Conservation (phyloP, 345 rosid species). For the Gossypium thurberi region DNA sequence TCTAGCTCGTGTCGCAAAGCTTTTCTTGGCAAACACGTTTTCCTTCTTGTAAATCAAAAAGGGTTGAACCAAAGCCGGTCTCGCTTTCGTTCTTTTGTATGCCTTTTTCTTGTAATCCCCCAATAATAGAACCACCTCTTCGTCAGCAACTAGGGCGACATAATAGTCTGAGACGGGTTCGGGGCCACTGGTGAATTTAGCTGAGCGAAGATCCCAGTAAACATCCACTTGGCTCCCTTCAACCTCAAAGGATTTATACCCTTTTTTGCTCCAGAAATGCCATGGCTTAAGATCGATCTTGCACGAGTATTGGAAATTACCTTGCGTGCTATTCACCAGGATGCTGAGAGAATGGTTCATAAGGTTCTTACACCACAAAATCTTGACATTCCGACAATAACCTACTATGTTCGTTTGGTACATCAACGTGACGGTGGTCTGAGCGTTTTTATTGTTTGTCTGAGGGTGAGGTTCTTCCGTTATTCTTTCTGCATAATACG, state of each 20-base stretch:
- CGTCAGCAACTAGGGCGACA: conserved; percentile 74
- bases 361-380: conserved; percentile 52
- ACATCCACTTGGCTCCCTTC: conserved; percentile 49
- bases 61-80: conserved; percentile 68
- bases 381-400: conserved; percentile 40
- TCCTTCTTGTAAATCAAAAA: conserved; percentile 63
- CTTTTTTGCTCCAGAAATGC: conserved; percentile 71
- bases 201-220: conserved; percentile 75
- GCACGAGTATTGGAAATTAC: conserved; percentile 34
- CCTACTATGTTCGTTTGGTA: conserved; percentile 48
- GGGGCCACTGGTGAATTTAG: conserved; percentile 64
- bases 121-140: conserved; percentile 72
- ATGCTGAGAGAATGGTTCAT: conserved; percentile 52
- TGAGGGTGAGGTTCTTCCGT: conserved; percentile 34
- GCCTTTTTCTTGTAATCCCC: conserved; percentile 87
- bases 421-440: conserved; percentile 52
- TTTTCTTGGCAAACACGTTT: conserved; percentile 72
- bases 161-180: conserved; percentile 73
- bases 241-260: conserved; percentile 48
- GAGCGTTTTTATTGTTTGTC: conserved; percentile 31
- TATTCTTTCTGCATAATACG: conserved; percentile 32
- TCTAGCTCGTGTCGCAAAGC: conserved; percentile 61
- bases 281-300: conserved; percentile 71
- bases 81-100: conserved; percentile 71
- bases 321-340: conserved; percentile 35